phyloP scores from a whole-genome alignment of 2,329 filamentous ascomycete genomes.

The Penicillium oxalicum region DNA sequence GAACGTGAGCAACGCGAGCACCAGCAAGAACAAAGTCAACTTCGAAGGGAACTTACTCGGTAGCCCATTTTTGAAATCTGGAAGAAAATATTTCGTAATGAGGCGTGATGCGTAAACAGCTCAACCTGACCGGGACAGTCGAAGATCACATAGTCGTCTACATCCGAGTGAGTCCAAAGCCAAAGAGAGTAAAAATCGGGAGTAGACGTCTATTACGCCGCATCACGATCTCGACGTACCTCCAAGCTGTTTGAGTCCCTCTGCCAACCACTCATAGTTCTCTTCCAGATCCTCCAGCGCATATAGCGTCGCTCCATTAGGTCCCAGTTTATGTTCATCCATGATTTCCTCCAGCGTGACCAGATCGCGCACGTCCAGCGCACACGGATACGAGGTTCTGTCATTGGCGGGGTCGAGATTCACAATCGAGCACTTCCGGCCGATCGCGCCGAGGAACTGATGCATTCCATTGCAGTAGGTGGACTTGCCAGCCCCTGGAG shows the following conservation, averaged over 20 bases:
- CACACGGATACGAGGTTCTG: constrained; percentile 78
- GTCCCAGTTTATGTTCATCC: constrained; percentile 81
- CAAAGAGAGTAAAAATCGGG: neutral
- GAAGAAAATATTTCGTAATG: constrained; percentile 85
- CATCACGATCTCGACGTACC: constrained; percentile 35
- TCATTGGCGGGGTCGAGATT: constrained; percentile 98
- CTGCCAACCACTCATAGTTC: constrained; percentile 87
- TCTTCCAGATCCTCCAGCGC: constrained; percentile 91
- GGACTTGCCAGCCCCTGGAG: constrained; percentile 90
- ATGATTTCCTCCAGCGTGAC: constrained; percentile 93
- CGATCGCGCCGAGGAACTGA: constrained; percentile 94
- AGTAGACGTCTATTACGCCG: no score
- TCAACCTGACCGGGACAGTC: constrained; percentile 97
- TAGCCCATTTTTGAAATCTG: constrained; percentile 85
- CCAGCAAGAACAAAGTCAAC: neutral
- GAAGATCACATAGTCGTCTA: constrained; percentile 86
- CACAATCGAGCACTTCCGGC: constrained; percentile 86
- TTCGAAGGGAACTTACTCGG: constrained; percentile 56
- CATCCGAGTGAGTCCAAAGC: neutral
- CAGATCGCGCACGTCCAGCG: constrained; percentile 82
- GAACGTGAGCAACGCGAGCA: constrained; percentile 3
- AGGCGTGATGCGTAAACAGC: constrained; percentile 91
- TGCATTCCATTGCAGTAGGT: constrained; percentile 99
- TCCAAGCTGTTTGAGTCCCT: constrained; percentile 69
- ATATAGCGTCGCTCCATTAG: constrained; percentile 88